These are phyloP conservation scores for Eutypella sp. DNA, from an alignment of 2,329 filamentous ascomycete species.

Conservation along the genomic window DNA sequence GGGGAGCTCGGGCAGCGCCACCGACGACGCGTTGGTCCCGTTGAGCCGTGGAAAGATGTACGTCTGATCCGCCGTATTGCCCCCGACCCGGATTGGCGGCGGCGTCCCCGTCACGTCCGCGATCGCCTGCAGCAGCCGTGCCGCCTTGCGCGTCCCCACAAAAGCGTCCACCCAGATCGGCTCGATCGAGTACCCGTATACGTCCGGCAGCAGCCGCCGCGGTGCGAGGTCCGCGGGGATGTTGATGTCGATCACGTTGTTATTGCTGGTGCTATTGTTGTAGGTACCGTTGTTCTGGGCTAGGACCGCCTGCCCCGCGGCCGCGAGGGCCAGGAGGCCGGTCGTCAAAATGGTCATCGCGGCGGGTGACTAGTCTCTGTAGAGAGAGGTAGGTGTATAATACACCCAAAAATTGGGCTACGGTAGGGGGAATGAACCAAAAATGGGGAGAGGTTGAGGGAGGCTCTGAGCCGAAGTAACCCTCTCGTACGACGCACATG, in stretches of 20 bases:
- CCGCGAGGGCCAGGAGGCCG: slow-evolving; percentile 1
- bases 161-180: slow-evolving; percentile 29
- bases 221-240: slow-evolving; percentile 21
- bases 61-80: slow-evolving; percentile 31
- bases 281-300: slow-evolving; percentile 17
- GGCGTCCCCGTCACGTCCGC: slow-evolving; percentile 24
- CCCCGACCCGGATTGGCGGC: slow-evolving; percentile 28
- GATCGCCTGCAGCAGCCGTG: slow-evolving; percentile 22
- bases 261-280: no score
- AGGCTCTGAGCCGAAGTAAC: no score
- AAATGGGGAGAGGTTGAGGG: no score
- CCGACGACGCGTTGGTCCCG: slow-evolving; percentile 23
- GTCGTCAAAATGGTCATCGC: background rate
- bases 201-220: slow-evolving; percentile 22
- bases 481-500: no score
- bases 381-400: no score
- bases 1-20: slow-evolving; percentile 18
- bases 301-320: background rate
- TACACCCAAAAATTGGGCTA: no score
- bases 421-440: no score
- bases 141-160: slow-evolving; percentile 21
- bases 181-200: slow-evolving; percentile 30
- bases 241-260: slow-evolving; percentile 10
- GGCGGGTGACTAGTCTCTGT: no score
- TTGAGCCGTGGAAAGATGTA: slow-evolving; percentile 24